Conservation (phyloP, 2,329 filamentous ascomycete species). For the Xylaria polymorpha region DNA sequence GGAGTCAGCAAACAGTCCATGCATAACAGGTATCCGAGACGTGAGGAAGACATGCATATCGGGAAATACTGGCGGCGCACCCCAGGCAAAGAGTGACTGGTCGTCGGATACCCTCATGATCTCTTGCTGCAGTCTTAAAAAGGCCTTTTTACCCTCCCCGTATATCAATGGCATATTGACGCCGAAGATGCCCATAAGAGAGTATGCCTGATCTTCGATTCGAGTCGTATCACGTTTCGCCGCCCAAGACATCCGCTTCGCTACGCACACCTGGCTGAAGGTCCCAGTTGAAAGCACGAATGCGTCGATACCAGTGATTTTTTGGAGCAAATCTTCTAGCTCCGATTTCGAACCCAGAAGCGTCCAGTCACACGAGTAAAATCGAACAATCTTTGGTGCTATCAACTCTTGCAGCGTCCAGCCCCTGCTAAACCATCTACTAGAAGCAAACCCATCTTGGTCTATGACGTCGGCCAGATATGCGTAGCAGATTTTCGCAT, state of each 20-base stretch:
- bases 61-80: slow-evolving; percentile 11
- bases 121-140: slow-evolving; percentile 35
- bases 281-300: slow-evolving; percentile 9
- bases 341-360: slow-evolving; percentile 8
- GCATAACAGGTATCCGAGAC: background rate
- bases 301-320: slow-evolving; percentile 23
- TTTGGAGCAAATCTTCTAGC: background rate
- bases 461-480: slow-evolving; percentile 21
- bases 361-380: slow-evolving; percentile 22
- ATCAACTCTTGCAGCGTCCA: slow-evolving; percentile 36
- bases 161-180: slow-evolving; percentile 37
- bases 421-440: slow-evolving; percentile 34
- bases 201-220: slow-evolving; percentile 34
- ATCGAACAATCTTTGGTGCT: slow-evolving; percentile 18
- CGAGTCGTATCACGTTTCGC: slow-evolving; percentile 33
- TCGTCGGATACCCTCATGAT: slow-evolving; percentile 36
- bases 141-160: slow-evolving; percentile 34
- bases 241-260: slow-evolving; percentile 37
- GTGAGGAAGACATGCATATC: slow-evolving; percentile 18
- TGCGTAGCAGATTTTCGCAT: slow-evolving; percentile 26
- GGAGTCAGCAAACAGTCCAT: slow-evolving; percentile 27
- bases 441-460: slow-evolving; percentile 14
- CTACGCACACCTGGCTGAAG: slow-evolving; percentile 17
- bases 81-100: slow-evolving; percentile 39
- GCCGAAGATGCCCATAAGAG: slow-evolving; percentile 28